Conservation (phyloP, 2,329 filamentous ascomycete genomes). For the Neonectria ditissima region DNA sequence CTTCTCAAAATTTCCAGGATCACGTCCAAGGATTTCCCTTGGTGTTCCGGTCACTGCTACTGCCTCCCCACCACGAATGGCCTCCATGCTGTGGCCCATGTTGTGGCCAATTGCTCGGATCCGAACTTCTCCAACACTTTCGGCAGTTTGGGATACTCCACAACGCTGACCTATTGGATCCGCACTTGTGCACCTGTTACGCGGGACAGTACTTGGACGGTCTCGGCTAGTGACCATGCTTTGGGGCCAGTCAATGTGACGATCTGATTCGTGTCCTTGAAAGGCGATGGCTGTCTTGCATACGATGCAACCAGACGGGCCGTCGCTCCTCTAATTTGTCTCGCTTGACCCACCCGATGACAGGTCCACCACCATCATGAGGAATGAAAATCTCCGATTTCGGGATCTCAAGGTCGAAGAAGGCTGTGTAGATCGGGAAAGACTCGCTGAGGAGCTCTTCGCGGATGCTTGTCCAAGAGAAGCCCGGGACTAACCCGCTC, state of each 20-base stretch:
- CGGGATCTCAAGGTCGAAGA: conserved; percentile 24
- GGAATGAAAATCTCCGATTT: conserved; percentile 15
- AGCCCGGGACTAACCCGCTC: no score
- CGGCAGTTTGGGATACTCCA: conserved; percentile 26
- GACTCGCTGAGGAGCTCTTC: conserved; percentile 39
- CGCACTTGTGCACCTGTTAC: not conserved
- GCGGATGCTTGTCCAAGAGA: conserved; percentile 33
- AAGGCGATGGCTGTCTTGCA: not conserved
- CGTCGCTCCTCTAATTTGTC: conserved; percentile 35
- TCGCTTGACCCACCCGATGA: conserved; percentile 35
- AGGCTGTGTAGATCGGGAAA: conserved; percentile 34
- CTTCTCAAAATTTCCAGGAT: conserved; percentile 29
- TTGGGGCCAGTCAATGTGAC: conserved; percentile 23
- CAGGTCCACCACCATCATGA: conserved; percentile 27
- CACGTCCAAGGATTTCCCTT: conserved; percentile 20
- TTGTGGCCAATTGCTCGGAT: conserved; percentile 3
- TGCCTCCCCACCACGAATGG: conserved; percentile 30
- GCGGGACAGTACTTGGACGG: conserved; percentile 9
- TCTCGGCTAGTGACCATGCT: conserved; percentile 21
- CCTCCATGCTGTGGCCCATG: conserved; percentile 37
- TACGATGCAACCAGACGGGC: conserved; percentile 27
- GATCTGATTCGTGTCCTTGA: conserved; percentile 18
- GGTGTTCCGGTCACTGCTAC: conserved; percentile 13
- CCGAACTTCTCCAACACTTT: conserved; percentile 27
- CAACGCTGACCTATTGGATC: conserved; percentile 29